Conservation (phyloP, 768 basidiomycete genomes). For the Amanita exitialis region DNA sequence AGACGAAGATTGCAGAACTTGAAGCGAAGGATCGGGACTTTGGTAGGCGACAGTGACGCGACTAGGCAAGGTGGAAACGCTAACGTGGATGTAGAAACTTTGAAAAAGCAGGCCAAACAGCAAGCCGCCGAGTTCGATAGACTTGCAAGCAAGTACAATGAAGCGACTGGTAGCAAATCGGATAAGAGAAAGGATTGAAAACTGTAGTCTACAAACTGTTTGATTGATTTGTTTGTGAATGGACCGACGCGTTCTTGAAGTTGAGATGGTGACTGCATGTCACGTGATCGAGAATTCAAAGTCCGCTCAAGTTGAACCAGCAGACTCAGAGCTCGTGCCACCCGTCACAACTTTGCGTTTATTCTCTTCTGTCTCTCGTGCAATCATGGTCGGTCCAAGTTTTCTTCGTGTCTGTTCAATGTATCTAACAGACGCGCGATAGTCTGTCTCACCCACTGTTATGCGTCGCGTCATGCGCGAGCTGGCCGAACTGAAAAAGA, state of each 20-base stretch:
- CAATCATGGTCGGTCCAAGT: not conserved
- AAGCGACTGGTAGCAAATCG: slow-evolving; percentile 44
- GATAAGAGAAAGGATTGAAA: slow-evolving; percentile 57
- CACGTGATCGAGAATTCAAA: slow-evolving; percentile 3
- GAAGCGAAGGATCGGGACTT: slow-evolving; percentile 57
- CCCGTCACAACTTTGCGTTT: not conserved
- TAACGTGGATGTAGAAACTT: slow-evolving; percentile 36
- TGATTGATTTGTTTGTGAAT: no score
- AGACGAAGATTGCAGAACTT: slow-evolving; percentile 49
- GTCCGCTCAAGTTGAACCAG: not conserved
- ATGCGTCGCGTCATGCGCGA: slow-evolving; percentile 87
- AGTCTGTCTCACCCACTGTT: slow-evolving; percentile 42
- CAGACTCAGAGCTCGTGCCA: not conserved
- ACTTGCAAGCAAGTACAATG: slow-evolving; percentile 69
- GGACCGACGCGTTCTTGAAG: not conserved
- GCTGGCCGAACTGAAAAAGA: slow-evolving; percentile 67
- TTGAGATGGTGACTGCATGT: no score
- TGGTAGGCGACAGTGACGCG: slow-evolving; percentile 27
- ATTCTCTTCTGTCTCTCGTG: not conserved
- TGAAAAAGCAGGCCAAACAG: slow-evolving; percentile 76
- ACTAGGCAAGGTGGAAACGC: not conserved
- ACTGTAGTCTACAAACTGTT: not conserved
- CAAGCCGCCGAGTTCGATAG: slow-evolving; percentile 78
- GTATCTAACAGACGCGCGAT: not conserved
- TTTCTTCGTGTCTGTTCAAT: not conserved